A percentile compares a stretch with the other conserved stretches of the same genome.
Conservation (phyloP, 2,329 filamentous ascomycete species). For the Dactylonectria estremocensis region DNA sequence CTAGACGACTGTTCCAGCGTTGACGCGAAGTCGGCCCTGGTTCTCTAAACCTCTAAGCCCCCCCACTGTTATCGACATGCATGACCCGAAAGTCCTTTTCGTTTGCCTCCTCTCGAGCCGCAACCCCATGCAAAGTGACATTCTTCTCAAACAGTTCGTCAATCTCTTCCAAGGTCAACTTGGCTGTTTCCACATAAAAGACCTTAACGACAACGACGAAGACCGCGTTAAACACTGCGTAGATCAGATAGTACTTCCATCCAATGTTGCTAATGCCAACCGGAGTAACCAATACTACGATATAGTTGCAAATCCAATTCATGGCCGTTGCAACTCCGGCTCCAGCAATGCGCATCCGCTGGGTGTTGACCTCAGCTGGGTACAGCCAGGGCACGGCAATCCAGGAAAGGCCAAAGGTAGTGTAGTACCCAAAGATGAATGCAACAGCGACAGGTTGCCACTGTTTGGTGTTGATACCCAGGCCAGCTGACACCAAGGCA, state of each 20-base stretch:
- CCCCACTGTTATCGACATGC: no score
- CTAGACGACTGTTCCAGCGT: no score
- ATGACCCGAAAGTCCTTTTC: no score
- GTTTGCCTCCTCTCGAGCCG: no score
- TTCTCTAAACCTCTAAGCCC: no score
- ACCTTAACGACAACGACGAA: slow-evolving; percentile 65
- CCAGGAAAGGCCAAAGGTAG: slow-evolving; percentile 37
- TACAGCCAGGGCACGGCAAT: slow-evolving; percentile 49
- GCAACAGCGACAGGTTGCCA: slow-evolving; percentile 30
- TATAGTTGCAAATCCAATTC: slow-evolving; percentile 45
- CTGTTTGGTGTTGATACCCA: no score
- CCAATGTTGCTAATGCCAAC: slow-evolving; percentile 60
- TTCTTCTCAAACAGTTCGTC: no score
- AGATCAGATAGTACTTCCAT: slow-evolving; percentile 69
- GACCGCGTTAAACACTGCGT: slow-evolving; percentile 62
- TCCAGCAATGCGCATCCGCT: slow-evolving; percentile 52
- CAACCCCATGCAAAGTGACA: no score
- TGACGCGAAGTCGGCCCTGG: no score
- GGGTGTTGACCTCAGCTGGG: slow-evolving; percentile 54
- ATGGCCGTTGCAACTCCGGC: slow-evolving; percentile 36
- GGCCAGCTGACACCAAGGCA: no score
- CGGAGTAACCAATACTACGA: slow-evolving; percentile 55
- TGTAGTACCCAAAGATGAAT: slow-evolving; percentile 40
- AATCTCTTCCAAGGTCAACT: no score
- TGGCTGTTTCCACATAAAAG: slow-evolving; percentile 63